phyloP scores from a whole-genome alignment of 1,284 basidiomycete genomes.

The Irpex rosettiformis region DNA sequence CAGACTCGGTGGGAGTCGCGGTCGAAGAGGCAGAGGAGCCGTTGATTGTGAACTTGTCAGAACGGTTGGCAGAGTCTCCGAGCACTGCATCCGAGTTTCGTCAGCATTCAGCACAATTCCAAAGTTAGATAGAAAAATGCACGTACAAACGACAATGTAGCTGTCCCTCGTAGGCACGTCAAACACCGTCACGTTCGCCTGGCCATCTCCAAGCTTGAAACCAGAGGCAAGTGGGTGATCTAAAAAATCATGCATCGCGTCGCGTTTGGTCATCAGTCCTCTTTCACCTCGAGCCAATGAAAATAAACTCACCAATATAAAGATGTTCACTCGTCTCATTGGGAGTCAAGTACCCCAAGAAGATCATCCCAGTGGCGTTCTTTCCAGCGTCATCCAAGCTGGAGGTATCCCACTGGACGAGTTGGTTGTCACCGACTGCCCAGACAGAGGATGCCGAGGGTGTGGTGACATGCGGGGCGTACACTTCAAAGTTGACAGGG shows the following conservation, averaged over 20 bases:
- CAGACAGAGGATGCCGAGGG: conserved; percentile 32
- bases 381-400: conserved; percentile 28
- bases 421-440: conserved; percentile 33
- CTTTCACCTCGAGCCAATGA: not conserved
- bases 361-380: conserved; percentile 29
- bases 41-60: conserved; percentile 15
- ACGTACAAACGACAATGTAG: conserved; percentile 40
- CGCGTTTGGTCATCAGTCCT: no score
- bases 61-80: conserved; percentile 19
- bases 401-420: conserved; percentile 40
- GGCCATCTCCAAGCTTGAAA: conserved; percentile 33
- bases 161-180: conserved; percentile 24
- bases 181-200: conserved; percentile 31
- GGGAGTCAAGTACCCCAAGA: conserved; percentile 33
- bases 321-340: conserved; percentile 35
- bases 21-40: not conserved
- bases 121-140: not conserved
- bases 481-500: conserved; percentile 33
- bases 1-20: not conserved
- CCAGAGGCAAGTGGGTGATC: conserved; percentile 34
- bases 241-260: no score
- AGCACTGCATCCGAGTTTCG: conserved; percentile 8
- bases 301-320: conserved; percentile 31
- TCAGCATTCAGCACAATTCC: not conserved
- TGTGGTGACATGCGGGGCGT: conserved; percentile 42